phyloP scores from a whole-genome alignment of 352 stramenopile species.

The Pythium sp. region DNA sequence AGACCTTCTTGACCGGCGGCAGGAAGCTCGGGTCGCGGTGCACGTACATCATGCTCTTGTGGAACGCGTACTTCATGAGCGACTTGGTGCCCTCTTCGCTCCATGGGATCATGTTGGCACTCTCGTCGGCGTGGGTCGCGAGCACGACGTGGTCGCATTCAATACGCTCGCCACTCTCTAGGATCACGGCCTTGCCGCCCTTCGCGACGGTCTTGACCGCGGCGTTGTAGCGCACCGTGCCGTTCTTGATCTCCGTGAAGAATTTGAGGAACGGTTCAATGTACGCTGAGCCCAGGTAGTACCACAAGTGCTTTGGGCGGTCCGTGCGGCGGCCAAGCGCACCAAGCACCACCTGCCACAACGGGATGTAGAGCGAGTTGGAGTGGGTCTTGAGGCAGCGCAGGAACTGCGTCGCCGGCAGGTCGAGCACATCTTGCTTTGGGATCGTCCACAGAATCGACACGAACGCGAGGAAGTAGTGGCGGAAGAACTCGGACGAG shows the following conservation, averaged over 20 bases:
- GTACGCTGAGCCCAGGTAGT: conserved; percentile 83
- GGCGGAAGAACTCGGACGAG: conserved; percentile 83
- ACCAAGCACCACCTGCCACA: conserved; percentile 82
- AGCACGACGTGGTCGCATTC: conserved; percentile 85
- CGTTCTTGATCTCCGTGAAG: conserved; percentile 80
- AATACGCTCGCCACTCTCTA: conserved; percentile 67
- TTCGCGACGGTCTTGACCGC: conserved; percentile 62
- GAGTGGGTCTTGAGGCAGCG: conserved; percentile 86
- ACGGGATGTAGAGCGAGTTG: conserved; percentile 84
- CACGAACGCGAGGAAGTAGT: conserved; percentile 87
- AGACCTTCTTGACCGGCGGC: conserved; percentile 71
- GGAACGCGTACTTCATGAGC: conserved; percentile 80
- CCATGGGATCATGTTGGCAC: conserved; percentile 70
- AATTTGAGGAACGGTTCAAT: conserved; percentile 84
- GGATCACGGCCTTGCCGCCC: conserved; percentile 77
- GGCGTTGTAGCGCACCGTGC: conserved; percentile 76
- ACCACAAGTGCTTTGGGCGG: conserved; percentile 82
- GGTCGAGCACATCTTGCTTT: conserved; percentile 79
- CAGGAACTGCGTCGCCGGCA: conserved; percentile 83
- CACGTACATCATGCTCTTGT: conserved; percentile 89
- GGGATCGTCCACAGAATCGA: conserved; percentile 85
- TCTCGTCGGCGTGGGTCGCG: conserved; percentile 77
- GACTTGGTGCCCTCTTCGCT: conserved; percentile 58
- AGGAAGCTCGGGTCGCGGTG: conserved; percentile 78
- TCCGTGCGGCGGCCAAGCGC: conserved; percentile 71